Percentiles rank a stretch among this genome's conserved stretches.
phyloP scores from a whole-genome alignment of 208 protist genomes.

The Entamoeba nuttalli region DNA sequence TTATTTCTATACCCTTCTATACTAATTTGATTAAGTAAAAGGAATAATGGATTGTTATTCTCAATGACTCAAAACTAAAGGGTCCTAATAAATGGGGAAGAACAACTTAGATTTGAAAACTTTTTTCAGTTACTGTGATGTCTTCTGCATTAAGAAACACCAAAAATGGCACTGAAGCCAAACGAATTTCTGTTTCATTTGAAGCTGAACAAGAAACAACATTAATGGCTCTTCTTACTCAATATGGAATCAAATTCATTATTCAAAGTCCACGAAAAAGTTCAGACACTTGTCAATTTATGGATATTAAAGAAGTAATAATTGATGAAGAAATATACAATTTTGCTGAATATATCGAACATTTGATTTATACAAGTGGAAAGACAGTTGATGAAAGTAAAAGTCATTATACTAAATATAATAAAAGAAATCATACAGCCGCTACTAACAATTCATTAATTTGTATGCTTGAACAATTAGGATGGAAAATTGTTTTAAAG shows the following conservation, averaged over 20 bases:
- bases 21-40: no score
- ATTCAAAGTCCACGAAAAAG: background rate
- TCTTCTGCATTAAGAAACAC: background rate
- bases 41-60: no score
- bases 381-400: background rate
- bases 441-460: background rate
- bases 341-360: background rate
- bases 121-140: background rate
- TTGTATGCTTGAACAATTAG: background rate
- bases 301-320: background rate
- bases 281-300: background rate
- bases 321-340: background rate
- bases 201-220: background rate
- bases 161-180: background rate
- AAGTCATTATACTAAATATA: background rate
- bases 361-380: background rate
- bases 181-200: background rate
- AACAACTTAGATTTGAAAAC: no score
- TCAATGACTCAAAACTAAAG: no score
- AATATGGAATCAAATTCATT: background rate
- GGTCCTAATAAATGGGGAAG: no score
- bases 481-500: background rate
- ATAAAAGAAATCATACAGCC: background rate
- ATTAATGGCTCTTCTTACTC: background rate
- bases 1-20: no score